Evolutionary conservation across 1,139 yeast species (phyloP).

Genomic region (Saccharomyces pastorianus): DNA sequence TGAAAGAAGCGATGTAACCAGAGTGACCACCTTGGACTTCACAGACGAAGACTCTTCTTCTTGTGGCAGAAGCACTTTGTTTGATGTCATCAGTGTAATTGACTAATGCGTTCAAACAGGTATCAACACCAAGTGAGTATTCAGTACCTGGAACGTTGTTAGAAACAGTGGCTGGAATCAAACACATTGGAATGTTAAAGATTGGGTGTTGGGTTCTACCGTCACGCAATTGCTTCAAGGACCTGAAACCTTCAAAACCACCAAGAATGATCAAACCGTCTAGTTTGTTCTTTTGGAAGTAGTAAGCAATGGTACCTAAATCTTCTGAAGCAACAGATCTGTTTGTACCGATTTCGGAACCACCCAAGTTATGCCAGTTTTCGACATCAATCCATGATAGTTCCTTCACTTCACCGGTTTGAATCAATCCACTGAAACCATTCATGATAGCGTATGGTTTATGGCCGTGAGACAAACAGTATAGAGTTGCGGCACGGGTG

Average conservation of each 20-base stretch:
- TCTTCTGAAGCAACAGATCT: slow-evolving; percentile 63
- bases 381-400: slow-evolving; percentile 63
- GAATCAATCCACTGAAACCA: slow-evolving; percentile 70
- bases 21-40: slow-evolving; percentile 87
- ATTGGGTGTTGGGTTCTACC: slow-evolving; percentile 59
- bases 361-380: slow-evolving; percentile 69
- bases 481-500: slow-evolving; percentile 64
- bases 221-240: slow-evolving; percentile 58
- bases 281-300: slow-evolving; percentile 62
- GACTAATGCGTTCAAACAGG: slow-evolving; percentile 67
- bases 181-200: slow-evolving; percentile 69
- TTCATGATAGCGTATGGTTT: slow-evolving; percentile 64
- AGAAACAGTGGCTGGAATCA: slow-evolving; percentile 76
- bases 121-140: slow-evolving; percentile 70
- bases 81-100: slow-evolving; percentile 73
- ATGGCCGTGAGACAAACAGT: slow-evolving; percentile 70
- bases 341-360: slow-evolving; percentile 78
- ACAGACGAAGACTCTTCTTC: slow-evolving; percentile 70
- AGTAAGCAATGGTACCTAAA: slow-evolving; percentile 66
- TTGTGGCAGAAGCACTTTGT: slow-evolving; percentile 70
- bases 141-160: slow-evolving; percentile 82
- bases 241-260: slow-evolving; percentile 71
- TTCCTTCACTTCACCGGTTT: slow-evolving; percentile 59
- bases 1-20: slow-evolving; percentile 66
- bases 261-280: slow-evolving; percentile 72